Evolutionary conservation across 208 protist genomes (phyloP).

Genomic region (Trypanosoma mega): DNA sequence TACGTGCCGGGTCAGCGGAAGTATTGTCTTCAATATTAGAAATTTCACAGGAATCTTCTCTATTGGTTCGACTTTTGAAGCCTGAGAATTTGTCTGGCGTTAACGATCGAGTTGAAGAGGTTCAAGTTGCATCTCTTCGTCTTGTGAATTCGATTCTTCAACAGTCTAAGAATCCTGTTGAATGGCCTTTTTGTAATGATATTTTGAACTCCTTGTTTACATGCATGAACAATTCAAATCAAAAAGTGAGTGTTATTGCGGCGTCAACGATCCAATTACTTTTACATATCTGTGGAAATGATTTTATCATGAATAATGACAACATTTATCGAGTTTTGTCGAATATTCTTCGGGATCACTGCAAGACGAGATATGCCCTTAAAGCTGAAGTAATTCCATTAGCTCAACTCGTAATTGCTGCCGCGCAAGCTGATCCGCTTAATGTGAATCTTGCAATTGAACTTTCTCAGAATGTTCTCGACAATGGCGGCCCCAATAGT

Average conservation of each 20-base stretch:
- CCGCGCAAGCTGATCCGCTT: not conserved
- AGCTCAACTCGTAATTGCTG: constrained; percentile 8
- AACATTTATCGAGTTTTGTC: constrained; percentile 7
- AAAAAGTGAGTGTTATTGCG: constrained; percentile 20
- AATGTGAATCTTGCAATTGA: not conserved
- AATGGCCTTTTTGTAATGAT: constrained; percentile 19
- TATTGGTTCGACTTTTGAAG: constrained; percentile 30
- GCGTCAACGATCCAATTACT: constrained; percentile 22
- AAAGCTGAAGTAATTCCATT: constrained; percentile 11
- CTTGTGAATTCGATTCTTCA: constrained; percentile 32
- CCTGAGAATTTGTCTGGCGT: constrained; percentile 14
- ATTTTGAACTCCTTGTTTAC: constrained; percentile 19
- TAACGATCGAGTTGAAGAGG: constrained; percentile 42
- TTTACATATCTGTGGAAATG: constrained; percentile 11
- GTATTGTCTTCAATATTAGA: constrained; percentile 37
- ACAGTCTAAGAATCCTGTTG: constrained; percentile 15
- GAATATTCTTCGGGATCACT: constrained; percentile 1
- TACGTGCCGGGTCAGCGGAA: constrained; percentile 39
- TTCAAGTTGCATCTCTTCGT: constrained; percentile 44
- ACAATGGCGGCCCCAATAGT: not conserved
- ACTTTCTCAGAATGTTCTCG: constrained; percentile 8
- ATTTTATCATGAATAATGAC: constrained; percentile 3
- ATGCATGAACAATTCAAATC: constrained; percentile 6
- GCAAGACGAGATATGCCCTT: not conserved
- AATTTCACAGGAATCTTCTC: constrained; percentile 19